These are phyloP conservation scores for Xylaria nigripes DNA, from an alignment of 495 filamentous ascomycete species.

Conservation along the genomic window DNA sequence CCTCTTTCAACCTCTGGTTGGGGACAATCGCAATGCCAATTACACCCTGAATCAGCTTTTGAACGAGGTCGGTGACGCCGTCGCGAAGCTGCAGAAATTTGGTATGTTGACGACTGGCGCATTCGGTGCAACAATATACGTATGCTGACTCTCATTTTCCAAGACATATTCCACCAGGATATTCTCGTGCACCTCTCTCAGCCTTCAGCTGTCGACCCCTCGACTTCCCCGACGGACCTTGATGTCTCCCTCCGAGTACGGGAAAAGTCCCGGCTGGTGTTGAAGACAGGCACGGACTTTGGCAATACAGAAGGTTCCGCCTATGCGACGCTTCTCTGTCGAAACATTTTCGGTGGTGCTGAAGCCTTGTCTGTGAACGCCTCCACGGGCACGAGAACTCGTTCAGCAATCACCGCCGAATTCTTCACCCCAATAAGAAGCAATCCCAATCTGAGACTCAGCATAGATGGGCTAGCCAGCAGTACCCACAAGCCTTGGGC, in stretches of 20 bases:
- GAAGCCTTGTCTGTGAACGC: conserved; percentile 78
- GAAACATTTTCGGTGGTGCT: conserved; percentile 92
- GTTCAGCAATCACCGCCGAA: conserved; percentile 76
- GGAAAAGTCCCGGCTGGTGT: conserved; percentile 68
- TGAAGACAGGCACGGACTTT: conserved; percentile 88
- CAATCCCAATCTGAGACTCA: conserved; percentile 69
- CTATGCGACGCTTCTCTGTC: conserved; percentile 70
- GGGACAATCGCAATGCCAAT: conserved; percentile 51
- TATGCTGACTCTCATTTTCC: conserved; percentile 8
- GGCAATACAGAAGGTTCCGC: conserved; percentile 89
- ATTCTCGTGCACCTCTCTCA: conserved; percentile 73
- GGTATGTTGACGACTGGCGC: conserved; percentile 41
- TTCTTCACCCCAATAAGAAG: conserved; percentile 71
- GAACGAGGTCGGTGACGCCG: conserved; percentile 54
- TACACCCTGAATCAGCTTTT: conserved; percentile 75
- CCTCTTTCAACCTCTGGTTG: conserved; percentile 69
- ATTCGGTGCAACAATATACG: not conserved
- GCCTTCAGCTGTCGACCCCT: conserved; percentile 48
- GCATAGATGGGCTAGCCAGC: conserved; percentile 69
- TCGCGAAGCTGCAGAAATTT: conserved; percentile 69
- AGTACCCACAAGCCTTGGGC: conserved; percentile 82
- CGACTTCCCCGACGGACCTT: conserved; percentile 60
- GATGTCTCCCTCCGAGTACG: conserved; percentile 65
- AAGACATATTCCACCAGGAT: conserved; percentile 82
- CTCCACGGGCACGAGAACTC: conserved; percentile 76